phyloP scores from a whole-genome alignment of 495 filamentous ascomycete species.

The Aspergillus saccharolyticus region DNA sequence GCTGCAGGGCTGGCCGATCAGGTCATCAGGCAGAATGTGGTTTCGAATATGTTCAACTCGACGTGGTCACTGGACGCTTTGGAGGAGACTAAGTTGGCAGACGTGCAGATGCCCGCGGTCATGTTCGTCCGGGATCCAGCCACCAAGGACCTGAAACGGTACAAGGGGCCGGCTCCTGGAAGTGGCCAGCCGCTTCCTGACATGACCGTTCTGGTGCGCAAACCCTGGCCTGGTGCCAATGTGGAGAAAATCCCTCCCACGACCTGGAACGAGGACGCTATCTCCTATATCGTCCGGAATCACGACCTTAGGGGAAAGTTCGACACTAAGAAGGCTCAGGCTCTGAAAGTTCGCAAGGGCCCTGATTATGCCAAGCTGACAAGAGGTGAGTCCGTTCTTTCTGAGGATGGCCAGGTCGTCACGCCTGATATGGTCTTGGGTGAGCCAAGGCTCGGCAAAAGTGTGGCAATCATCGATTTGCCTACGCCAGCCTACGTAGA shows the following conservation, averaged over 20 bases:
- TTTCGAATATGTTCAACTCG: constrained; percentile 78
- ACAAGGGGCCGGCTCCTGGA: constrained; percentile 60
- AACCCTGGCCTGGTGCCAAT: constrained; percentile 77
- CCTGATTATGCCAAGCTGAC: constrained; percentile 50
- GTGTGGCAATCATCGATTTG: constrained; percentile 76
- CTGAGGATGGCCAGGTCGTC: constrained; percentile 50
- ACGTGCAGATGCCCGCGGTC: constrained; percentile 62
- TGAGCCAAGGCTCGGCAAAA: constrained; percentile 49
- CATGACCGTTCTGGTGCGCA: constrained; percentile 67
- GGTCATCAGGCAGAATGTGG: constrained; percentile 52
- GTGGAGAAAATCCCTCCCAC: constrained; percentile 62
- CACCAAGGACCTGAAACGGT: constrained; percentile 61
- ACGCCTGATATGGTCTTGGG: constrained; percentile 66
- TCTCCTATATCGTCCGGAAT: constrained; percentile 80
- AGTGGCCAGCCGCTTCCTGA: constrained; percentile 47
- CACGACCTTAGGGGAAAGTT: constrained; percentile 79
- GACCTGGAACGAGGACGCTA: constrained; percentile 54
- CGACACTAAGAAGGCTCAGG: constrained; percentile 53
- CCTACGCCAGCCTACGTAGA: constrained; percentile 64
- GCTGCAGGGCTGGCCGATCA: constrained; percentile 36
- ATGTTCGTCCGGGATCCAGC: constrained; percentile 62
- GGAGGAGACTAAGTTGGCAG: constrained; percentile 53
- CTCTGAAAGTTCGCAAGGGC: constrained; percentile 50
- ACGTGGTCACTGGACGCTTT: constrained; percentile 68
- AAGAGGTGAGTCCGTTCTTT: constrained; percentile 50